phyloP scores from a whole-genome alignment of 2,329 filamentous ascomycete species.

The Colletotrichum sp. region DNA sequence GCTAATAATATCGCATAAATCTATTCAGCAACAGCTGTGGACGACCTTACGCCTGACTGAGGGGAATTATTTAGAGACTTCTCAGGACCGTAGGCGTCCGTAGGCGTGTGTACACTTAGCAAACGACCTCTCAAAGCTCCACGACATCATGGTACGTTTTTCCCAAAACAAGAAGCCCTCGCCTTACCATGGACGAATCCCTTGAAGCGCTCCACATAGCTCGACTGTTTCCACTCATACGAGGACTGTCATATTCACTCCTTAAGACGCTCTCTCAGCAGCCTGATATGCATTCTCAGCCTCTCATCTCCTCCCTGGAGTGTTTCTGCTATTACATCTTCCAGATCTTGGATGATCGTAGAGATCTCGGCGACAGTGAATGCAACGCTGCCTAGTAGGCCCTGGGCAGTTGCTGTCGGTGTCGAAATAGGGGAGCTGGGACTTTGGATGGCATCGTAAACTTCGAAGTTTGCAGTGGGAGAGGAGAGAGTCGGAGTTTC shows the following conservation, averaged over 20 bases:
- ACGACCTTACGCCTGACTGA: not conserved
- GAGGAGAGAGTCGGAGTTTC: not conserved
- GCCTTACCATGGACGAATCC: not conserved
- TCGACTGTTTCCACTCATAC: not conserved
- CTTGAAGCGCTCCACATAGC: not conserved
- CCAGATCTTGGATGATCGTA: not conserved
- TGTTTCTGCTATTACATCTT: not conserved
- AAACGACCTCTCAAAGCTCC: not conserved
- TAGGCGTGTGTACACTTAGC: not conserved
- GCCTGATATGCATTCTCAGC: not conserved
- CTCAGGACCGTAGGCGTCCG: not conserved
- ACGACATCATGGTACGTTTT: not conserved
- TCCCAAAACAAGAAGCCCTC: not conserved
- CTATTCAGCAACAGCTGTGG: not conserved
- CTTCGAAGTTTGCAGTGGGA: not conserved
- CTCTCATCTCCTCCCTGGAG: not conserved
- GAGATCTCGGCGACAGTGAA: not conserved
- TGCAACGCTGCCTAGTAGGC: not conserved
- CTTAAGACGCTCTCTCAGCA: not conserved
- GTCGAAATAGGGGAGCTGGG: not conserved
- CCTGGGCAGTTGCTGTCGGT: not conserved
- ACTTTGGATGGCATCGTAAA: not conserved
- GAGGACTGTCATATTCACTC: not conserved
- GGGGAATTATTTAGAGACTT: not conserved
- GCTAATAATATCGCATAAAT: not conserved